Percentiles rank a stretch among this genome's conserved stretches.
Conservation (phyloP, 2,329 filamentous ascomycete genomes). For the Cryphonectria carpinicola region DNA sequence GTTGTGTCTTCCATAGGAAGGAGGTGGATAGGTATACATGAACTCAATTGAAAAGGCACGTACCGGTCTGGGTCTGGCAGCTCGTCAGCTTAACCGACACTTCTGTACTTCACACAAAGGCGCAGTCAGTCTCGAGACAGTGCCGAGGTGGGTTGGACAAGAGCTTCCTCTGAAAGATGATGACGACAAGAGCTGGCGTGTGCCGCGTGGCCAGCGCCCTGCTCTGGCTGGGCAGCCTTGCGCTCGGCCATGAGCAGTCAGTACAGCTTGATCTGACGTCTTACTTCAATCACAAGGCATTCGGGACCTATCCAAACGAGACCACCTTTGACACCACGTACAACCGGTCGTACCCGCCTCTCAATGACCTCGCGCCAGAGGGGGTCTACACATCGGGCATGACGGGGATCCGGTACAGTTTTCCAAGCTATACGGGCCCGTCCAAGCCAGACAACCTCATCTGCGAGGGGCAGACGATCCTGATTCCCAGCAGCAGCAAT, state of each 20-base stretch:
- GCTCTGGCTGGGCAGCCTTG: conserved; percentile 10
- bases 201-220: conserved; percentile 4
- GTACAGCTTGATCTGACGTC: conserved; percentile 39
- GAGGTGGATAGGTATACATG: background rate
- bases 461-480: conserved; percentile 45
- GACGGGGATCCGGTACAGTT: conserved; percentile 47
- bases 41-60: background rate
- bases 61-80: background rate
- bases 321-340: conserved; percentile 46
- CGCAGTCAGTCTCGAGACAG: background rate
- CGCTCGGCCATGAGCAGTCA: conserved; percentile 30
- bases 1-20: too few relatives aligned
- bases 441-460: conserved; percentile 47
- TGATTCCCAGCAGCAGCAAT: conserved; percentile 31
- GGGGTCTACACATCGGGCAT: conserved; percentile 43
- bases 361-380: conserved; percentile 32
- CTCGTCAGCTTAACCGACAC: background rate
- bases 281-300: conserved; percentile 53
- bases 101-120: background rate
- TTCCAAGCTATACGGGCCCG: conserved; percentile 47
- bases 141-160: background rate
- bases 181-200: background rate
- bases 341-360: conserved; percentile 47
- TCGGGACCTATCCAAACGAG: conserved; percentile 48
- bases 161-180: background rate